Base-by-base conservation (phyloP, 2,329 filamentous ascomycete genomes). In the Phialophora verrucosa region DNA sequence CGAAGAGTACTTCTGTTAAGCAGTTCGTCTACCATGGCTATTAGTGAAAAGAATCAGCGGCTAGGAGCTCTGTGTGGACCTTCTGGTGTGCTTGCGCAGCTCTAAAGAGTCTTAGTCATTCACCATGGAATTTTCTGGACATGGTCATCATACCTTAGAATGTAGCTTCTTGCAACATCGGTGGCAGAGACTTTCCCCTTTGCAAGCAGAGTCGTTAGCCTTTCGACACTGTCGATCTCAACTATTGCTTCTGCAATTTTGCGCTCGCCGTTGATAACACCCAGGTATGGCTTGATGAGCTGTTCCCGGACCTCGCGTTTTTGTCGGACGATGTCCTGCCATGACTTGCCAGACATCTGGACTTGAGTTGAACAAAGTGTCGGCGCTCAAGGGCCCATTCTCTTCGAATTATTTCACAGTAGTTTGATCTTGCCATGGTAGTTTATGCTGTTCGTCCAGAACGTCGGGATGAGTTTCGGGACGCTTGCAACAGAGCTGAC, bases 321-420 rank as follows among this genome's bases (percentile, higher is more conserved):
- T 49, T 72, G 49, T 12, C 70, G 68, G 17, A 76, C 75, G 14
- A 71, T 74, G 1, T 76, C 69, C 61, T 75, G 63, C 77, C 77
- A 78, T 8, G 71, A 29, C 58, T 27, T 47, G 55, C 90, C 89
- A 14, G 86, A 91, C 72, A 86, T 32, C 10, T 8, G 8, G 31
- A 32, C 31, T 3, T 32, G 10, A 1, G 10, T 32, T 10, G 10
- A 11, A 11, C 31, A 32, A 32, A 25, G 23, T 25, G 23, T 25
- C 23, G 23, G 23, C 23, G 23, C 23, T 25, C 23, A 25, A 25
- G 1, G 23, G 23, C 23, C 23, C 23, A 25, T 25, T 25, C 23
- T 25, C 1, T 25, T 25, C 2, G 23, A 2, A 25, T 25, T 25
- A 25, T 25, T 25, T 25, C 23, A 25, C 23, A 25, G 23, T 1